phyloP scores from a whole-genome alignment of 139 green algal species.

The Picochlorum sp. region DNA sequence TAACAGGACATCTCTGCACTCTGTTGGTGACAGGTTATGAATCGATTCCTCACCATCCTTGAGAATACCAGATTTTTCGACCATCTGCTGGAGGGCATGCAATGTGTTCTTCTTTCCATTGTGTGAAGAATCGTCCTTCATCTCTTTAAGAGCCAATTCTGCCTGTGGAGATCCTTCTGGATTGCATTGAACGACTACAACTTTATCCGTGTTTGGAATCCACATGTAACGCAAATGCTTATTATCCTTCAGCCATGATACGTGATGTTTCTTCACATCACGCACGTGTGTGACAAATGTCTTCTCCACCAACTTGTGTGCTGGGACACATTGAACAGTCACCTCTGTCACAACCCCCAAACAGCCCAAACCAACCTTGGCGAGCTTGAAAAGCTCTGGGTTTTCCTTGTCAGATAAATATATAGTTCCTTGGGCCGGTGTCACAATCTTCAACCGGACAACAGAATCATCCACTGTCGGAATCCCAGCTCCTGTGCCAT shows the following conservation, averaged over 20 bases:
- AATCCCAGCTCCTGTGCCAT: slow-evolving; percentile 86
- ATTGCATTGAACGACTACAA: slow-evolving; percentile 59
- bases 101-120: not conserved
- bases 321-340: slow-evolving; percentile 65
- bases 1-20: slow-evolving; percentile 81
- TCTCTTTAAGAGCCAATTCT: slow-evolving; percentile 17
- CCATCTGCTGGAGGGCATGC: not conserved
- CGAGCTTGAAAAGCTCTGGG: slow-evolving; percentile 71
- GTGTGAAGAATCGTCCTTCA: not conserved
- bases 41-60: not conserved
- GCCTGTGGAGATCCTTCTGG: not conserved
- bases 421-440: slow-evolving; percentile 65
- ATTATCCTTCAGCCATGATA: slow-evolving; percentile 55
- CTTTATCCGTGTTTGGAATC: slow-evolving; percentile 87
- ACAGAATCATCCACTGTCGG: slow-evolving; percentile 89
- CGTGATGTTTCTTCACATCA: slow-evolving; percentile 66
- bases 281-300: slow-evolving; percentile 54
- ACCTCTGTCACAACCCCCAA: slow-evolving; percentile 85
- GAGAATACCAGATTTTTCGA: not conserved
- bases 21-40: slow-evolving; percentile 32
- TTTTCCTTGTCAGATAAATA: slow-evolving; percentile 43
- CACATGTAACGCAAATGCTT: slow-evolving; percentile 95
- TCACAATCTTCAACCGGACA: slow-evolving; percentile 81
- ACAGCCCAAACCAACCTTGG: slow-evolving; percentile 67
- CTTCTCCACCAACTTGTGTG: slow-evolving; percentile 61